Conservation (phyloP, 768 basidiomycete genomes). For the Kwoniella bestiolae region DNA sequence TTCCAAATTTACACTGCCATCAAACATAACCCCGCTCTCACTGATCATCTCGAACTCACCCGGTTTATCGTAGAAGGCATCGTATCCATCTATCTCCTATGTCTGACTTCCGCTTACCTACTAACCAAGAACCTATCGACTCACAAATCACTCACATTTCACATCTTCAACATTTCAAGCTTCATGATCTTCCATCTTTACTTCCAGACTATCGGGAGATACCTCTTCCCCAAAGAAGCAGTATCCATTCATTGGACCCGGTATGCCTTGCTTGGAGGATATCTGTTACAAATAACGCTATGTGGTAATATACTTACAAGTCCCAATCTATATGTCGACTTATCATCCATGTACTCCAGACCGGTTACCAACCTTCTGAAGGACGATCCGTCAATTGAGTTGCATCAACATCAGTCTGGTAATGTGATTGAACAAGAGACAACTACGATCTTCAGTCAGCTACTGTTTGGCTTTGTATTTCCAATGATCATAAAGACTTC, state of each 20-base stretch:
- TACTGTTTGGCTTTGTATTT: conserved; percentile 29
- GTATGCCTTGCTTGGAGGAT: conserved; percentile 20
- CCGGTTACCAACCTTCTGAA: conserved; percentile 17
- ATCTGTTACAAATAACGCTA: conserved; percentile 1
- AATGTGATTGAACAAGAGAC: conserved; percentile 23
- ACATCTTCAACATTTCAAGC: conserved; percentile 21
- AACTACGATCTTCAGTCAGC: conserved; percentile 25
- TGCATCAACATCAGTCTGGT: conserved; percentile 8
- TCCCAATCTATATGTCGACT: conserved; percentile 29
- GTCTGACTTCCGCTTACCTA: not conserved
- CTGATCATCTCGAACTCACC: not conserved
- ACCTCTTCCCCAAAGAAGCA: conserved; percentile 15
- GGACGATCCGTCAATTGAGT: not conserved
- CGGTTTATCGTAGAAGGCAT: not conserved
- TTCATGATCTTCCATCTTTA: conserved; percentile 21
- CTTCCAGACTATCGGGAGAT: conserved; percentile 31
- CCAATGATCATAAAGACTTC: conserved; percentile 29
- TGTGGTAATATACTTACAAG: conserved; percentile 23
- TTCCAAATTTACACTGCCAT: conserved; percentile 3
- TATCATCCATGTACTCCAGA: conserved; percentile 31
- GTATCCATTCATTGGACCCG: conserved; percentile 12
- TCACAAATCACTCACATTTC: conserved; percentile 11
- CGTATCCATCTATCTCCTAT: not conserved
- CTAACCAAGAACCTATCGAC: not conserved
- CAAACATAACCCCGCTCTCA: not conserved